Evolutionary conservation across 2,329 filamentous ascomycete species (phyloP).

Genomic region (Cladophialophora exuberans): DNA sequence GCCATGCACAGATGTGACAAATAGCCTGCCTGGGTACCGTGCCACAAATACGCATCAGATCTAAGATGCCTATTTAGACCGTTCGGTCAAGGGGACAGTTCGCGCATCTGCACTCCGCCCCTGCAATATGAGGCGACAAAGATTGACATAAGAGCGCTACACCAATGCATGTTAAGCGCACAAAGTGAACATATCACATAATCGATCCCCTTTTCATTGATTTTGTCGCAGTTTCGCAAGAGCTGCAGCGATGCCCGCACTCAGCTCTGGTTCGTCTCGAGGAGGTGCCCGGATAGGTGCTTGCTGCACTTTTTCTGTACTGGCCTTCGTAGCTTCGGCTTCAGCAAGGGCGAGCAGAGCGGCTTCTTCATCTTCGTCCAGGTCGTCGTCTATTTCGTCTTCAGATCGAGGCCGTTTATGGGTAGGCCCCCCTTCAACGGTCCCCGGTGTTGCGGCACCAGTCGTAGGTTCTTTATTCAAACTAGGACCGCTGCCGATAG

Average conservation of each 20-base stretch:
- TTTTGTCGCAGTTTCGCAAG: slow-evolving; percentile 57
- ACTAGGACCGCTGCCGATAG: slow-evolving; percentile 34
- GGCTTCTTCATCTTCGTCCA: slow-evolving; percentile 53
- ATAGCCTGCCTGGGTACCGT: background rate
- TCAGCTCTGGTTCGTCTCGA: slow-evolving; percentile 43
- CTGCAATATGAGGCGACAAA: background rate
- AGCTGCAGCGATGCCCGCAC: slow-evolving; percentile 62
- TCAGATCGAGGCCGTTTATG: slow-evolving; percentile 29
- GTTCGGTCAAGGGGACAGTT: too few relatives aligned
- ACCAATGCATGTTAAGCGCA: background rate
- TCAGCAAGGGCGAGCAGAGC: slow-evolving; percentile 41
- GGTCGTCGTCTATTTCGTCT: slow-evolving; percentile 32
- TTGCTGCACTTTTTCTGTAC: slow-evolving; percentile 11
- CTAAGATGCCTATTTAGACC: background rate
- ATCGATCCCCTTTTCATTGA: background rate
- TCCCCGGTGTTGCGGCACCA: slow-evolving; percentile 10
- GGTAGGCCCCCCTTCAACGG: slow-evolving; percentile 11
- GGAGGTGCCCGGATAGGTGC: slow-evolving; percentile 29
- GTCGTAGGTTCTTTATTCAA: slow-evolving; percentile 13
- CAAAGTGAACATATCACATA: background rate
- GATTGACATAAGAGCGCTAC: too few relatives aligned
- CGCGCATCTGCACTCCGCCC: background rate
- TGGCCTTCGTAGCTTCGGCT: slow-evolving; percentile 4
- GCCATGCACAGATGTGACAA: background rate
- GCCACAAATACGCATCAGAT: background rate